Conservation (phyloP, 805 yeast species). For the Debaryomyces maramus region DNA sequence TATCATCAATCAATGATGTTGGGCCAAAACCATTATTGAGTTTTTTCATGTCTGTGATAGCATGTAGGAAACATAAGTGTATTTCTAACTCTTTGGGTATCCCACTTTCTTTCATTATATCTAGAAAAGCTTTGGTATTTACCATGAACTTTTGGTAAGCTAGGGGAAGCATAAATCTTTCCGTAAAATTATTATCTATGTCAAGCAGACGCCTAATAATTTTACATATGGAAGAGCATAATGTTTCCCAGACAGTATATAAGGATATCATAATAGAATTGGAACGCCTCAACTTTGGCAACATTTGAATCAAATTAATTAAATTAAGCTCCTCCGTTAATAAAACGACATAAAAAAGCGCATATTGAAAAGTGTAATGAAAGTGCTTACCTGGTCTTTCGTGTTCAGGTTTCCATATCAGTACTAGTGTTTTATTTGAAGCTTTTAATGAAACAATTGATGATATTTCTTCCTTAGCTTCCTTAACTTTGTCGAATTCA, state of each 20-base stretch:
- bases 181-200: constrained; percentile 51
- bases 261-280: constrained; percentile 74
- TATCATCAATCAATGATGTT: constrained; percentile 72
- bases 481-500: constrained; percentile 49
- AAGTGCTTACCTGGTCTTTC: constrained; percentile 95
- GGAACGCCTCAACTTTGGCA: constrained; percentile 74
- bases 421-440: constrained; percentile 67
- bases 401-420: constrained; percentile 89
- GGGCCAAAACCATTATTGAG: constrained; percentile 82
- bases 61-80: constrained; percentile 46
- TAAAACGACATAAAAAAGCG: constrained; percentile 59
- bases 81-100: constrained; percentile 39
- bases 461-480: constrained; percentile 66
- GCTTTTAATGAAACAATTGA: constrained; percentile 64
- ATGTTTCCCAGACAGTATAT: constrained; percentile 63
- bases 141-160: constrained; percentile 44
- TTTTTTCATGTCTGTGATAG: constrained; percentile 60
- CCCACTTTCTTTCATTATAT: constrained; percentile 25
- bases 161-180: constrained; percentile 47
- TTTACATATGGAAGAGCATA: constrained; percentile 53
- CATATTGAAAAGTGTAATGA: constrained; percentile 69
- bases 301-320: constrained; percentile 55
- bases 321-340: constrained; percentile 56
- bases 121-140: constrained; percentile 33
- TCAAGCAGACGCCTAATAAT: constrained; percentile 47